Percentiles rank a stretch among this genome's conserved stretches.
These are phyloP conservation scores for Epichloe gansuensis DNA, from an alignment of 2,329 filamentous ascomycete species.

Conservation along the genomic window DNA sequence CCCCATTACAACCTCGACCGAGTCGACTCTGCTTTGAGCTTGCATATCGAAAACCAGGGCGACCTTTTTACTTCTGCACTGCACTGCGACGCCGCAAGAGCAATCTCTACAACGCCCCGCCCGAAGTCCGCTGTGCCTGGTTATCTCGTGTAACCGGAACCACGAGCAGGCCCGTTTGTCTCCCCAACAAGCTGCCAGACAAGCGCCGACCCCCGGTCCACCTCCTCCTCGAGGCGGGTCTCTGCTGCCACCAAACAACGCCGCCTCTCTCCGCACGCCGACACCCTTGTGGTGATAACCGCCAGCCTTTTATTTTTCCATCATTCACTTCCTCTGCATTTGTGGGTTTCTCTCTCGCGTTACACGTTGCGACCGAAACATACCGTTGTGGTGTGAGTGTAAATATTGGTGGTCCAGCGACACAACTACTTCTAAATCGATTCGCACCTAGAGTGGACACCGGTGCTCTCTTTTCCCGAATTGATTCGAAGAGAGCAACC, in stretches of 20 bases:
- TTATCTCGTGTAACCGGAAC: slow-evolving; percentile 2
- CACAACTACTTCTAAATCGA: neutral
- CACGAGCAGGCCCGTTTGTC: slow-evolving; percentile 2
- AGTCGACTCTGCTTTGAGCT: neutral
- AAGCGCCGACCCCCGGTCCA: slow-evolving; percentile 7
- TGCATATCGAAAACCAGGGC: neutral
- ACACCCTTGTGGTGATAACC: slow-evolving; percentile 1
- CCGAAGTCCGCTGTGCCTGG: neutral
- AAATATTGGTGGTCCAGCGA: neutral
- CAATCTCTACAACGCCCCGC: neutral
- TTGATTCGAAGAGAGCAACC: neutral
- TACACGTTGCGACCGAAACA: slow-evolving; percentile 18
- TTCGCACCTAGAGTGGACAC: neutral
- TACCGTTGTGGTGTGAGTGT: slow-evolving; percentile 11
- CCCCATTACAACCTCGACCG: neutral
- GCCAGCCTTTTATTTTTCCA: slow-evolving; percentile 3
- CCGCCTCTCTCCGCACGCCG: slow-evolving; percentile 2
- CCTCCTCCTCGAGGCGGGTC: slow-evolving; percentile 3
- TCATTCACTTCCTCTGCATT: slow-evolving; percentile 9
- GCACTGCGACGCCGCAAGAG: neutral
- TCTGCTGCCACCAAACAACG: neutral
- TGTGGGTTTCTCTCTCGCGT: slow-evolving; percentile 5
- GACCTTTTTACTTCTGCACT: neutral
- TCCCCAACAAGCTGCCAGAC: slow-evolving; percentile 2
- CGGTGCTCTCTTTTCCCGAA: neutral